Percentiles rank a stretch among this genome's conserved stretches.
Conservation (phyloP, 495 filamentous ascomycete species). For the Xylaria cubensis region DNA sequence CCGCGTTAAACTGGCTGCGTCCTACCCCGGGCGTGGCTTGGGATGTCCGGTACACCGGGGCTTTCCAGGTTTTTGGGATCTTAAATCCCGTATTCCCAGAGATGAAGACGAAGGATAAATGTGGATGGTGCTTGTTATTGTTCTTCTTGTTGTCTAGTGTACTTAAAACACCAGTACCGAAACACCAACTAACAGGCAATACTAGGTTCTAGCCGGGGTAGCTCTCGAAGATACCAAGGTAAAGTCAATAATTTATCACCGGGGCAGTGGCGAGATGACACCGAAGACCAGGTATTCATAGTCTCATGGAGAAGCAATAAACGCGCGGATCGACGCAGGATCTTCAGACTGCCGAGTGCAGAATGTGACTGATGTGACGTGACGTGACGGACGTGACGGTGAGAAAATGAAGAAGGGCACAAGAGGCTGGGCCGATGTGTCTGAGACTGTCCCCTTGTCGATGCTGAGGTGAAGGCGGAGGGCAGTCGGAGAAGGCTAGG, state of each 20-base stretch:
- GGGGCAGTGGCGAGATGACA: not conserved
- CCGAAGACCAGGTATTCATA: constrained; percentile 2
- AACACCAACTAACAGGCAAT: not conserved
- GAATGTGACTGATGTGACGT: constrained; percentile 7
- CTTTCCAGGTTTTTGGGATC: constrained; percentile 7
- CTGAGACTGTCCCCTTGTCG: not conserved
- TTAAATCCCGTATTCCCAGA: not conserved
- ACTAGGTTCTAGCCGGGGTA: not conserved
- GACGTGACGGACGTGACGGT: constrained; percentile 20
- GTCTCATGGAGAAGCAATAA: not conserved
- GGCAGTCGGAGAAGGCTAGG: constrained; percentile 4
- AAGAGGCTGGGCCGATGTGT: constrained; percentile 7
- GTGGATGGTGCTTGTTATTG: not conserved
- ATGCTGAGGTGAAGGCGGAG: constrained; percentile 13
- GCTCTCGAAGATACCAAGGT: not conserved
- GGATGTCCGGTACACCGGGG: not conserved
- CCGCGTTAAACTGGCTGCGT: not conserved
- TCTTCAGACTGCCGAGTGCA: not conserved
- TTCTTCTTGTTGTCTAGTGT: not conserved
- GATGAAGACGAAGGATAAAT: not conserved
- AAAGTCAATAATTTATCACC: constrained; percentile 6
- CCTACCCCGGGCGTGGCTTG: not conserved
- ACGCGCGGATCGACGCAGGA: constrained; percentile 23
- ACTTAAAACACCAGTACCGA: constrained; percentile 3
- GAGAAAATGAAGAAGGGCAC: constrained; percentile 1